A percentile compares a stretch with the other conserved stretches of the same genome.
These are phyloP conservation scores for Macrolepiota fuliginosa DNA, from an alignment of 768 basidiomycete species.

Conservation along the genomic window DNA sequence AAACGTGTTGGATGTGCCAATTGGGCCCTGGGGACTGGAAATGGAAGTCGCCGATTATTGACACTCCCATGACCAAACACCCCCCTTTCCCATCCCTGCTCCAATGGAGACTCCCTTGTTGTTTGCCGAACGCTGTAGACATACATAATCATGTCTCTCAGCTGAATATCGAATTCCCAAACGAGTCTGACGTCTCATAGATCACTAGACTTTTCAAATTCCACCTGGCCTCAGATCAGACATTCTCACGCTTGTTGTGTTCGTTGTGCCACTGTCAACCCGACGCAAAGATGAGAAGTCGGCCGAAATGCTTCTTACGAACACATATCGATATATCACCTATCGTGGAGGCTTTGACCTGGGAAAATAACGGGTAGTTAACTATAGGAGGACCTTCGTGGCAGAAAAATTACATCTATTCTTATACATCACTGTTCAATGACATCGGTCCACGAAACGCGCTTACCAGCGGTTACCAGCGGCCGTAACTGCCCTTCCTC, in stretches of 20 bases:
- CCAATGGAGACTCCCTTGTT: background rate
- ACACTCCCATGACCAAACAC: constrained; percentile 1
- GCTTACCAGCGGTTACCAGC: too few relatives aligned
- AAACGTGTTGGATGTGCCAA: background rate
- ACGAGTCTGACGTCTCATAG: background rate
- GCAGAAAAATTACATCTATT: too few relatives aligned
- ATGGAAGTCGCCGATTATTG: background rate
- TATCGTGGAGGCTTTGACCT: too few relatives aligned
- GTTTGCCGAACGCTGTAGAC: background rate
- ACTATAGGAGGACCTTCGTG: too few relatives aligned
- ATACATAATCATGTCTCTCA: background rate
- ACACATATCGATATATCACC: too few relatives aligned
- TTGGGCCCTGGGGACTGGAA: background rate
- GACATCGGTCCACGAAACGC: too few relatives aligned
- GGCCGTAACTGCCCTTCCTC: too few relatives aligned
- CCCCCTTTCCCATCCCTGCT: background rate
- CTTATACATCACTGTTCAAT: too few relatives aligned
- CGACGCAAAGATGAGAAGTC: too few relatives aligned
- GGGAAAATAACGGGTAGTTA: too few relatives aligned
- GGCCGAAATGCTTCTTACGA: too few relatives aligned
- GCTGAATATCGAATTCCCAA: background rate
- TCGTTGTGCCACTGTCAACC: too few relatives aligned
- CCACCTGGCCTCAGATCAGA: background rate
- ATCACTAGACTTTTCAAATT: background rate
- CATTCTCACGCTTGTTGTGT: background rate